Conservation (phyloP, 2,329 filamentous ascomycete species). For the Apiospora phragmitis region DNA sequence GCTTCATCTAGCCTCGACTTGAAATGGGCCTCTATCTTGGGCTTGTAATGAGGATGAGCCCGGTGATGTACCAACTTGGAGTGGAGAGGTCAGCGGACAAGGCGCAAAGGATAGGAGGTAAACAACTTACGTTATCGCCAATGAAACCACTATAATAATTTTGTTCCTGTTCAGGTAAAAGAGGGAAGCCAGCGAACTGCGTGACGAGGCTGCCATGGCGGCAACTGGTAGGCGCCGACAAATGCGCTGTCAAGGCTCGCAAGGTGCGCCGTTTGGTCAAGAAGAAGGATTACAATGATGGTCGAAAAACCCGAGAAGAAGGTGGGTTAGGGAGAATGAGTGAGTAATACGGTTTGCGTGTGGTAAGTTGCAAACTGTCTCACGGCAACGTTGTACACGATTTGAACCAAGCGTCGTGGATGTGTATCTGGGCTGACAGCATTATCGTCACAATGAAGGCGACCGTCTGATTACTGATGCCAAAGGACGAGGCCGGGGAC, state of each 20-base stretch:
- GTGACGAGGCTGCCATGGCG: constrained; percentile 20
- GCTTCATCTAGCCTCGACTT: constrained; percentile 40
- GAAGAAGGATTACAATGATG: not conserved
- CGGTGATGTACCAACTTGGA: constrained; percentile 49
- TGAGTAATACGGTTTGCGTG: not conserved
- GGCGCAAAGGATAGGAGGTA: not conserved
- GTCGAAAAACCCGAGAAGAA: not conserved
- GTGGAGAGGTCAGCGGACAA: not conserved
- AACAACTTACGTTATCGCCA: constrained; percentile 39
- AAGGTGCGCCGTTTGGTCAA: not conserved
- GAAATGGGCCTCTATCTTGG: constrained; percentile 40
- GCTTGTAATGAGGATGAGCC: constrained; percentile 45
- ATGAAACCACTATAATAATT: constrained; percentile 35
- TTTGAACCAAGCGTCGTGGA: not conserved
- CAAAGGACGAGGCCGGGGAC: not conserved
- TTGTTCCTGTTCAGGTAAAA: constrained; percentile 37
- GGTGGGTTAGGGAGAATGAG: not conserved
- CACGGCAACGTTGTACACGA: not conserved
- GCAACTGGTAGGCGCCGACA: constrained; percentile 7
- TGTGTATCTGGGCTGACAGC: constrained; percentile 1
- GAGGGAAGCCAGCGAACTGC: constrained; percentile 12
- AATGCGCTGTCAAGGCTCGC: not conserved
- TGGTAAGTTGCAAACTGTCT: not conserved
- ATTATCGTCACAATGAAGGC: not conserved
- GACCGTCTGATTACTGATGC: not conserved